A percentile compares a stretch with the other conserved stretches of the same genome.
Conservation (phyloP, 2,329 filamentous ascomycete species). For the Aspergillus tamarii region DNA sequence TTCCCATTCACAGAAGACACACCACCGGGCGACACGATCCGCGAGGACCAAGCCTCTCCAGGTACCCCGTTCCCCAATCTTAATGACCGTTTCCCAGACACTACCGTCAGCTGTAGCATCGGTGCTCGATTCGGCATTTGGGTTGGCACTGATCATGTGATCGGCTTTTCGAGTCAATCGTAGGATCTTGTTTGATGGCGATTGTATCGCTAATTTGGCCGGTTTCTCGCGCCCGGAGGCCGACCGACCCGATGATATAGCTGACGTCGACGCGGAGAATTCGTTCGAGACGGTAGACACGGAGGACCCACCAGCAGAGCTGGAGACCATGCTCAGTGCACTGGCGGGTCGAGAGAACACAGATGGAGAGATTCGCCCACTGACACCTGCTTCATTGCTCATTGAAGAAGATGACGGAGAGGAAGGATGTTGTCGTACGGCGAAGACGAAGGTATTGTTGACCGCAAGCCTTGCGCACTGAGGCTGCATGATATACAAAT, state of each 20-base stretch:
- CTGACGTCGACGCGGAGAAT: conserved; percentile 50
- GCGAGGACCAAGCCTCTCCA: conserved; percentile 68
- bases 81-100: conserved; percentile 69
- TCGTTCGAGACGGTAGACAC: conserved; percentile 49
- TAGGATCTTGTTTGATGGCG: conserved; percentile 91
- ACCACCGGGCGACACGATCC: conserved; percentile 68
- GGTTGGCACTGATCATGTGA: conserved; percentile 43
- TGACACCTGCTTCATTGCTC: conserved; percentile 35
- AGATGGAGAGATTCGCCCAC: conserved; percentile 55
- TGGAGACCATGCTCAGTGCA: conserved; percentile 64
- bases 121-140: conserved; percentile 35
- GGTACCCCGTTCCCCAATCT: conserved; percentile 65
- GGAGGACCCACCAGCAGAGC: conserved; percentile 55
- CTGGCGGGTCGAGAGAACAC: conserved; percentile 58
- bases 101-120: conserved; percentile 55
- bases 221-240: conserved; percentile 66
- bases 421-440: conserved; percentile 88
- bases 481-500: conserved; percentile 94
- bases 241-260: conserved; percentile 56
- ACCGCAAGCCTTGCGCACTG: conserved; percentile 86
- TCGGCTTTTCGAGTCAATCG: conserved; percentile 58
- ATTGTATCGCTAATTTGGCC: conserved; percentile 93
- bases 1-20: conserved; percentile 71
- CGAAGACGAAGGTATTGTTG: conserved; percentile 98
- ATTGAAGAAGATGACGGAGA: conserved; percentile 50